Base-by-base conservation (phyloP, 2,329 filamentous ascomycete species). In the Chrysosporium queenslandicum region DNA sequence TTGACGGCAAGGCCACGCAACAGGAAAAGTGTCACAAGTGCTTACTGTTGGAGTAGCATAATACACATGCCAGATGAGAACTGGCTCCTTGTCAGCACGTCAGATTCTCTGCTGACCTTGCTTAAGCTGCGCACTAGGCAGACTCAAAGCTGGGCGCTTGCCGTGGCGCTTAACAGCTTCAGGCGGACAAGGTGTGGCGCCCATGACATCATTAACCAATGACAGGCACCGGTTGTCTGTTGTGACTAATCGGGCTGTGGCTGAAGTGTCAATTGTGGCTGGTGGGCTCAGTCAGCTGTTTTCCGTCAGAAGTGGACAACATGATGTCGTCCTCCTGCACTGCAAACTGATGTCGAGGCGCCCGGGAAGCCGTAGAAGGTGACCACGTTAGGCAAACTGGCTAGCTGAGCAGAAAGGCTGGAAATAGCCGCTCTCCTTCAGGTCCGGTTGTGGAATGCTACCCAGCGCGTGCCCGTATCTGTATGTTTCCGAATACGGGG, bases 401-500 rank as follows among this genome's bases (percentile, higher is more conserved):
- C 37, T 40, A 40, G 21, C 6, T 11, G n/a, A n/a, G 36, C 12
- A 4, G 12, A 20, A 40, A 49, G 23, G 36, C 34, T 32, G 36
- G 21, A 12, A 30, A 41, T 29, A 41, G 34, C 18, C 36, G 25
- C 16, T 16, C 12, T n/a, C n/a, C n/a, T n/a, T n/a, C n/a, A n/a
- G n/a, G n/a, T n/a, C 18, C 23, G 18, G 5, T 8, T 20, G 36
- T 21, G 14, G n/a, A 32, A 6, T 7, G 5, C 5, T 47, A 23
- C 40, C 32, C 32, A 48, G 46, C 46, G 9, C 14, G 14, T 7
- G 18, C 25, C 46, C 46, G 46, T 49, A 41, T 41, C 34, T 32
- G 34, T 41, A 16, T 23, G 14, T 30, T 49, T 12, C 16, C 46
- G 36, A 49, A 49, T 49, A 49, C 46, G 46, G 46, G 27, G n/a